Conservation (phyloP, 1,139 yeast genomes). For the Taphrina flavorubra region DNA sequence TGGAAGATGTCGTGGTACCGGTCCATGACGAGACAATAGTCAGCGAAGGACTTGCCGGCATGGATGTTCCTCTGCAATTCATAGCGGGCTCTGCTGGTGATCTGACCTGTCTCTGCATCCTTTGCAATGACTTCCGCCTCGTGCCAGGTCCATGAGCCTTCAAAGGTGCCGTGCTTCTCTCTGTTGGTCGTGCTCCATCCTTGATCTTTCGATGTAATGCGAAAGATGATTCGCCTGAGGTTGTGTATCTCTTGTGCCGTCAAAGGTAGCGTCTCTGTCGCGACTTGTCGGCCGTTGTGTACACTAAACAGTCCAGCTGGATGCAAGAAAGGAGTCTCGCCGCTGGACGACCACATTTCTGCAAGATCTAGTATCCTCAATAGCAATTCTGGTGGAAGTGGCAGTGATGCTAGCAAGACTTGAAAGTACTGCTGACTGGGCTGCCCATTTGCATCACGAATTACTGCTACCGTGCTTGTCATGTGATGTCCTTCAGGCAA, state of each 20-base stretch:
- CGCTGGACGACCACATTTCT: conserved; percentile 2
- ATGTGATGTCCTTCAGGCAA: background rate
- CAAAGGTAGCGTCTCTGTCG: conserved; percentile 6
- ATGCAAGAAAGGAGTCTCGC: background rate
- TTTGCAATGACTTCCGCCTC: conserved; percentile 20
- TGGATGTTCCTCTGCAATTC: conserved; percentile 35
- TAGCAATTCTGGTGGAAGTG: conserved; percentile 12
- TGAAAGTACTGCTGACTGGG: background rate
- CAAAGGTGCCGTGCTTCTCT: conserved; percentile 19
- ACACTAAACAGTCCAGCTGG: conserved; percentile 6
- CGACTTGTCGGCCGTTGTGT: conserved; percentile 3
- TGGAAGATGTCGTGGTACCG: conserved; percentile 5
- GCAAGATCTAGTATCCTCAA: conserved; percentile 18
- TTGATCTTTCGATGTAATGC: conserved; percentile 24
- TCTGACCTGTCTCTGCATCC: background rate
- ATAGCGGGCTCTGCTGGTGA: background rate
- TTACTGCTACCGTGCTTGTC: background rate
- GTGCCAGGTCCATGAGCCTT: conserved; percentile 30
- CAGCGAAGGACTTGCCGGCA: conserved; percentile 14
- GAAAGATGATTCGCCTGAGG: conserved; percentile 9
- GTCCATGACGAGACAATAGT: conserved; percentile 3
- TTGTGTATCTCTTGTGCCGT: background rate
- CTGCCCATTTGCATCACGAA: conserved; percentile 6
- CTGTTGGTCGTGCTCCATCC: conserved; percentile 20
- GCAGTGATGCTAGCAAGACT: background rate